Evolutionary conservation across 2,329 filamentous ascomycete species (phyloP), one percentile per base, ranked within the genome.

Genomic region (Rhexocercosporidium sp.): DNA sequence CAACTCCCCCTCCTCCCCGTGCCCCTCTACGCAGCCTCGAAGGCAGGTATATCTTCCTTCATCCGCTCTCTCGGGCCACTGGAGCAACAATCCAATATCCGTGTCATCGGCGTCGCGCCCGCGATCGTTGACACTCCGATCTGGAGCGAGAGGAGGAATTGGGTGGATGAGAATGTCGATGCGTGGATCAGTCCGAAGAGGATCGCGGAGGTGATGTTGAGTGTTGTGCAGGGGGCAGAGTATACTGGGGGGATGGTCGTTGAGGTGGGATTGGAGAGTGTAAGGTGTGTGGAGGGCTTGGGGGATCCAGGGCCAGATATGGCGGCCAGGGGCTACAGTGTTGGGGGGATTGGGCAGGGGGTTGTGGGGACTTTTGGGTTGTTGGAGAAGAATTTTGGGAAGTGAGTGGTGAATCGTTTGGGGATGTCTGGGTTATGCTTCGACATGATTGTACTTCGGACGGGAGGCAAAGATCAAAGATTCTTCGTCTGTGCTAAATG

Each of bases 21-120:
- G 0, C 82, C 83, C 0, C 77, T 84, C 25, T 84, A 85, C 68
- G 76, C 74, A 27, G 82, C 81, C 25, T 80, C 80, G 14, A 85
- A 85, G 68, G 81, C 83, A 61, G 83, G 75, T 18, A 79, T 85
- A 62, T 81, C 75, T 59, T 81, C 81, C 16, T 76, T 85, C 41
- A 78, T 81, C 0, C 75, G 80, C 3, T 80, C 76, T 0, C 67
- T 84, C 3, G 77, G 81, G 5, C 65, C 66, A 0, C n/a, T 65
- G 1, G 62, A 73, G 22, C 51, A 39, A 14, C 34, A 62, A 3
- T 39, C 39, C 7, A 63, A 62, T 2, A 76, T 84, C 29, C 72
- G 80, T 0, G 79, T 84, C 61, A 79, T 73, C 27, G 82, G 78
- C 0, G 79, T 84, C 0, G 81, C 82, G 0, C 82, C 82, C 0